Evolutionary conservation across 805 yeast genomes (phyloP).

Genomic region (Tetrapisispora fleetii): DNA sequence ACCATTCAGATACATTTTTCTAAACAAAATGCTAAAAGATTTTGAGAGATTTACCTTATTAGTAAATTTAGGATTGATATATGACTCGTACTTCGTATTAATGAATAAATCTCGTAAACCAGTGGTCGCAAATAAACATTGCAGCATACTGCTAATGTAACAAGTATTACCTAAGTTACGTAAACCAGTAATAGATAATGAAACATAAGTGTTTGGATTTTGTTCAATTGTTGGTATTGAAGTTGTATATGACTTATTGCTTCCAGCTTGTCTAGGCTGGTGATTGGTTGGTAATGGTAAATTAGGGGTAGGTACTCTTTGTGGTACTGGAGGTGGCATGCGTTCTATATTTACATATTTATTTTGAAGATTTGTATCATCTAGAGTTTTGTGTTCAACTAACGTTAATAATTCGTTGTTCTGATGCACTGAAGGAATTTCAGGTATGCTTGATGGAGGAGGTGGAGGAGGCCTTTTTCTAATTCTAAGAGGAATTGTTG

Average conservation of each 20-base stretch:
- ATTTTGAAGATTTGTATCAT: neutral
- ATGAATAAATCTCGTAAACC: slow-evolving; percentile 41
- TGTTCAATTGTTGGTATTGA: slow-evolving; percentile 33
- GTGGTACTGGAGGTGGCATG: neutral
- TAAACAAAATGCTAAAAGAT: slow-evolving; percentile 45
- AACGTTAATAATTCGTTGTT: slow-evolving; percentile 1
- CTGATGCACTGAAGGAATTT: slow-evolving; percentile 4
- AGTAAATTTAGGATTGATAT: slow-evolving; percentile 26
- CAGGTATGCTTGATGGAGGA: slow-evolving; percentile 20
- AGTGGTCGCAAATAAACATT: slow-evolving; percentile 50
- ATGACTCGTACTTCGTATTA: slow-evolving; percentile 36
- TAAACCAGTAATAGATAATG: slow-evolving; percentile 49
- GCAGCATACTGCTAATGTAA: slow-evolving; percentile 65
- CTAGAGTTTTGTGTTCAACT: slow-evolving; percentile 3
- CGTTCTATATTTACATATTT: neutral
- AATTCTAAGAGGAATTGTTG: slow-evolving; percentile 19
- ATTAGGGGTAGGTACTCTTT: neutral
- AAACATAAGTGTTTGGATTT: slow-evolving; percentile 31
- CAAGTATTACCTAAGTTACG: slow-evolving; percentile 66
- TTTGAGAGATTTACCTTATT: slow-evolving; percentile 32
- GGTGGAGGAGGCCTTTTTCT: slow-evolving; percentile 24
- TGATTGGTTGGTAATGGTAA: neutral
- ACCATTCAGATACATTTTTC: slow-evolving; percentile 48
- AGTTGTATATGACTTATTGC: neutral
- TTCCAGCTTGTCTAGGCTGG: neutral